Evolutionary conservation across 139 green algal genomes (phyloP), one percentile per base, ranked within the genome.

Genomic region (Ettlia oleoabundans): DNA sequence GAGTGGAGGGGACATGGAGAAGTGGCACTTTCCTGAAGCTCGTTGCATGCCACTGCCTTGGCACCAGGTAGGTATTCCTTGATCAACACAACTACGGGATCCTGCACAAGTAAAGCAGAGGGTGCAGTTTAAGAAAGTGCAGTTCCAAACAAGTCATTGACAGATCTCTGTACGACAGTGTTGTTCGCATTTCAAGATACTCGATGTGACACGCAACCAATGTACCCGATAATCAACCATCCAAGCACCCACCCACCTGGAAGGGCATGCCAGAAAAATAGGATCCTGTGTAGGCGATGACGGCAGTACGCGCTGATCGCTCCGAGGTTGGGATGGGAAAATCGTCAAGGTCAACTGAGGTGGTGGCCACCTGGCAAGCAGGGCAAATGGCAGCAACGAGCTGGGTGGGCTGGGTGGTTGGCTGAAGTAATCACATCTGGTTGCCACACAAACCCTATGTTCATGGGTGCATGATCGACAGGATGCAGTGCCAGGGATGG

Each of bases 11-110:
- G n/a, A n/a, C n/a, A n/a, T n/a, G n/a, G n/a, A n/a, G n/a, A n/a
- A n/a, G n/a, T n/a, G n/a, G n/a, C n/a, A n/a, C n/a, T n/a, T n/a
- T 62, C 80, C 68, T 92, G 85, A 69, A 96, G 82, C 79, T 96
- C 93, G 43, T 96, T 95, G 78, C 80, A 89, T 1, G 91, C 93
- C 9, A 95, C 85, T 3, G 87, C 52, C 42, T 84, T 83, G 8
- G 93, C 86, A 0, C 89, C 84, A 5, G 93, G 92, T n/a, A 96
- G 78, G 87, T 94, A 96, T 40, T 84, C 79, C 86, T 95, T 94
- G 19, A 93, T 63, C 26, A 94, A 70, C 4, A 87, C 88, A 4
- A 82, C 58, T 18, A 91, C 85, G 19, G 91, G 86, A 18, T 90
- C 88, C 78, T 85, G 71, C 66, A 66, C 71, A 52, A 6, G 35